phyloP scores from a whole-genome alignment of 75 land plant species.

The Pinus tabuliformis region DNA sequence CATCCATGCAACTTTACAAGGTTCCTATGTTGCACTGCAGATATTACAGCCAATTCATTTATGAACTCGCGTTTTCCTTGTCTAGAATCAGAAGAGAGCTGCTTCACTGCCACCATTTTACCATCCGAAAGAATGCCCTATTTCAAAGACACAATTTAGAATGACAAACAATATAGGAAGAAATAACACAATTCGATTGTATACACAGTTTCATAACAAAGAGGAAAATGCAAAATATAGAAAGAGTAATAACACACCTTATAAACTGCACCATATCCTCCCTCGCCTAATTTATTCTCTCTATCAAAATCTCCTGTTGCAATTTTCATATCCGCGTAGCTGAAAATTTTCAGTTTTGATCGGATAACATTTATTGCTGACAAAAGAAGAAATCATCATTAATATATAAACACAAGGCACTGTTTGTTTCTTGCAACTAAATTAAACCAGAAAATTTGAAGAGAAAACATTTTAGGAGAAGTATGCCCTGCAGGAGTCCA shows the following conservation, averaged over 20 bases:
- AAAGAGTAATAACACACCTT: conserved; percentile 11
- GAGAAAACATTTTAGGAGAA: neutral
- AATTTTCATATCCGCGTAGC: conserved; percentile 27
- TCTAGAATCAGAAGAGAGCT: conserved; percentile 10
- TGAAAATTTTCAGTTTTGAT: conserved; percentile 33
- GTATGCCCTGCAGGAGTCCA: neutral
- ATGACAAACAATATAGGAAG: neutral
- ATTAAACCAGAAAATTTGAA: neutral
- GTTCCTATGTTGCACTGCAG: conserved; percentile 23
- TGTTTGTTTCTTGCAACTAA: neutral
- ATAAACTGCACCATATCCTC: conserved; percentile 28
- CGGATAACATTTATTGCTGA: conserved; percentile 36
- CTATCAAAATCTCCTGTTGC: conserved; percentile 17
- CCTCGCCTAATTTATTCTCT: conserved; percentile 25
- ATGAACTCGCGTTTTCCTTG: conserved; percentile 18
- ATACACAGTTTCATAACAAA: neutral
- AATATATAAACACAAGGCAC: neutral
- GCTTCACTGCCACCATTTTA: conserved; percentile 18
- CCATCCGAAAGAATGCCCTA: conserved; percentile 20
- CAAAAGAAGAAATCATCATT: neutral
- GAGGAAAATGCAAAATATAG: neutral
- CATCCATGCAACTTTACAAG: conserved; percentile 23
- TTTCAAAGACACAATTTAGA: neutral
- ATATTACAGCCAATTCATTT: conserved; percentile 24
- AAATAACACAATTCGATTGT: neutral